Percentiles rank a stretch among this genome's conserved stretches.
Evolutionary conservation across 164 flowering plant genomes (phyloP).

Genomic region (Cinnamomum micranthum): DNA sequence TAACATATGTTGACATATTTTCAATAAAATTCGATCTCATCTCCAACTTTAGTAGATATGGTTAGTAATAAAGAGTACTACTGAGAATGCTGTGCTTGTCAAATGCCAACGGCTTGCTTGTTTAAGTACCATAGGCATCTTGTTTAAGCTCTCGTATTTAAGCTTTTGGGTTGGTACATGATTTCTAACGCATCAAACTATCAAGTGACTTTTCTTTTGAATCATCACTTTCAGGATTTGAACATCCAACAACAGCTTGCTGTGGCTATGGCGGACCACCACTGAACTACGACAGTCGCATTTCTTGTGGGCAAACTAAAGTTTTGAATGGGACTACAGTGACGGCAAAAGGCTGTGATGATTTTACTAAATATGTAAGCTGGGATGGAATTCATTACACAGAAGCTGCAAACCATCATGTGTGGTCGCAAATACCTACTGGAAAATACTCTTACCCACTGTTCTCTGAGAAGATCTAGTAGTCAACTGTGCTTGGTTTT

Average conservation of each 20-base stretch:
- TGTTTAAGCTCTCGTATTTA: not conserved
- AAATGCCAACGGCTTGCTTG: too few relatives aligned
- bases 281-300: conserved; percentile 56
- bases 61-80: conserved; percentile 30
- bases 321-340: conserved; percentile 54
- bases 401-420: conserved; percentile 70
- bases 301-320: conserved; percentile 66
- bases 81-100: not conserved
- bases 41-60: conserved; percentile 66
- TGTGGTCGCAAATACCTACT: conserved; percentile 61
- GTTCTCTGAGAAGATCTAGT: conserved; percentile 38
- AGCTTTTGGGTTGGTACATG: too few relatives aligned
- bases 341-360: conserved; percentile 53
- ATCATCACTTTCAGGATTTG: conserved; percentile 49
- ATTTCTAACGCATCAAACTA: not conserved
- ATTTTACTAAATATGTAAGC: conserved; percentile 53
- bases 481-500: too few relatives aligned
- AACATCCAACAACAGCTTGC: conserved; percentile 60
- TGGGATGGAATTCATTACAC: conserved; percentile 94
- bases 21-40: conserved; percentile 66
- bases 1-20: conserved; percentile 73
- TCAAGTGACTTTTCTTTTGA: not conserved
- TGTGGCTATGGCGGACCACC: conserved; percentile 87
- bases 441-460: conserved; percentile 77
- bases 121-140: not conserved